phyloP scores from a whole-genome alignment of 495 filamentous ascomycete species.

The Amphirosellinia nigrospora region DNA sequence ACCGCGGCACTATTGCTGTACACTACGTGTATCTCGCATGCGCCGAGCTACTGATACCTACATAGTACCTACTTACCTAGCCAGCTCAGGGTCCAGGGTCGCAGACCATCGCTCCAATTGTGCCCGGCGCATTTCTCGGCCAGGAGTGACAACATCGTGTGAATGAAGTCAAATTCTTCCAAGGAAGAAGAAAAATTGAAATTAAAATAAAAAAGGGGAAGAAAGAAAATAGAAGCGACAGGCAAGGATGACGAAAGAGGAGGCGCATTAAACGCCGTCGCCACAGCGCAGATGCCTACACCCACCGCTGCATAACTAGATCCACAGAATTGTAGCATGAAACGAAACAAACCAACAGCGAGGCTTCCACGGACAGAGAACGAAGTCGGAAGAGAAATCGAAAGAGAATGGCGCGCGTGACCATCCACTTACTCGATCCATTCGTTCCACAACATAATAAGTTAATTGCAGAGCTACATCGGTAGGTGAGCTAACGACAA shows the following conservation, averaged over 20 bases:
- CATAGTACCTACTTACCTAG: too few relatives aligned
- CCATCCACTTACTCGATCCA: conserved; percentile 1
- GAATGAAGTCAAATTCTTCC: background rate
- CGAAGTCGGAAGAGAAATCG: too few relatives aligned
- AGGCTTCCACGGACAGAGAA: background rate
- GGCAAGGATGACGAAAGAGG: background rate
- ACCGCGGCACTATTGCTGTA: background rate
- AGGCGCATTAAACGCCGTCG: background rate
- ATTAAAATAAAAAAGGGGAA: too few relatives aligned
- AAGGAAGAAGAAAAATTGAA: background rate
- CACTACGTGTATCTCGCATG: conserved; percentile 4
- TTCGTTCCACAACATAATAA: background rate
- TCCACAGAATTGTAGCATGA: conserved; percentile 2
- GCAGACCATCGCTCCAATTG: background rate
- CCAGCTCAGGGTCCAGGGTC: background rate
- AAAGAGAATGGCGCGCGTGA: background rate
- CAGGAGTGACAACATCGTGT: background rate
- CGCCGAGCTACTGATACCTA: conserved; percentile 16
- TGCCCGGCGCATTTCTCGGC: background rate
- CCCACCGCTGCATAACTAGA: background rate
- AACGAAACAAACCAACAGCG: background rate
- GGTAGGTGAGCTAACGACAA: background rate
- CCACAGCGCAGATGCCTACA: background rate
- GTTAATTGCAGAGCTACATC: background rate
- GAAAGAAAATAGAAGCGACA: too few relatives aligned